Percentiles rank a stretch among this genome's conserved stretches.
These are phyloP conservation scores for Phytophthora pseudosyringae DNA, from an alignment of 352 stramenopile species.

Conservation along the genomic window DNA sequence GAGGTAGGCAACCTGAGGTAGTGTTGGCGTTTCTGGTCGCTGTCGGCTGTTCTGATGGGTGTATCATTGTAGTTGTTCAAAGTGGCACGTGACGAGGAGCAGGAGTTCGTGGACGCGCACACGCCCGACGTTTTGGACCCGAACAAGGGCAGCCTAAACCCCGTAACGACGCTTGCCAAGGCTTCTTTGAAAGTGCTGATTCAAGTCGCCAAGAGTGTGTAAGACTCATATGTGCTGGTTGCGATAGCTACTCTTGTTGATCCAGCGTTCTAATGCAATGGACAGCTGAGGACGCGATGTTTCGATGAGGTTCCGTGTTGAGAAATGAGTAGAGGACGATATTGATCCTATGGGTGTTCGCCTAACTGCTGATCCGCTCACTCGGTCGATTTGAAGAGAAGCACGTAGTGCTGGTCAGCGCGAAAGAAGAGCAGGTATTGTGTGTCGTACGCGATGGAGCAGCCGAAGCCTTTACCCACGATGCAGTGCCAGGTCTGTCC, in stretches of 20 bases:
- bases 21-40: not conserved
- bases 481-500: constrained; percentile 96
- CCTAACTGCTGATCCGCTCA: constrained; percentile 34
- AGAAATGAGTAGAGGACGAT: constrained; percentile 15
- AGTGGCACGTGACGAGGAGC: constrained; percentile 69
- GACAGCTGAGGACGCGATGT: constrained; percentile 17
- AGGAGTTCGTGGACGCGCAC: constrained; percentile 70
- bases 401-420: constrained; percentile 81
- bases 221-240: constrained; percentile 19
- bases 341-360: constrained; percentile 10
- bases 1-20: constrained; percentile 41
- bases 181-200: constrained; percentile 65
- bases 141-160: constrained; percentile 44
- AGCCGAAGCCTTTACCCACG: constrained; percentile 90
- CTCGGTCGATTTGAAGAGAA: constrained; percentile 87
- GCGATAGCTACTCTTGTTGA: not conserved
- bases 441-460: constrained; percentile 91
- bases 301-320: constrained; percentile 6
- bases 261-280: constrained; percentile 22
- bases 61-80: constrained; percentile 73
- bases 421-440: constrained; percentile 91
- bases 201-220: constrained; percentile 53
- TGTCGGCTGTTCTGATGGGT: not conserved
- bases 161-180: constrained; percentile 60
- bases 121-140: constrained; percentile 53